Conservation (phyloP, 148 eudicot species). For the Arbutus unedo region DNA sequence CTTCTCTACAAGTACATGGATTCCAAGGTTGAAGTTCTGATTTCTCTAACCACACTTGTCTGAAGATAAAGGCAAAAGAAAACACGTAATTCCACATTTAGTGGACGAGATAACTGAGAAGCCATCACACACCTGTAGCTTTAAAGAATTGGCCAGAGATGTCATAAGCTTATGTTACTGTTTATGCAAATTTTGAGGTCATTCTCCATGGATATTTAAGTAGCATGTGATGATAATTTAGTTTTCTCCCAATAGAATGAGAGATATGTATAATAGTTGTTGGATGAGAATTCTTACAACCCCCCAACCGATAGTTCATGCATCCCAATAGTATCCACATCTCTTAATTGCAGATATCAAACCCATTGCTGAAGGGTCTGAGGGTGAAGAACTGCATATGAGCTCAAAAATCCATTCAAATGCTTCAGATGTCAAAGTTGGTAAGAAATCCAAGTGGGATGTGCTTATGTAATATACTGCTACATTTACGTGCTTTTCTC, state of each 20-base stretch:
- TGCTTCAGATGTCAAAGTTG: slow-evolving; percentile 17
- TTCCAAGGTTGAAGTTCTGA: not conserved
- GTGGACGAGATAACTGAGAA: not conserved
- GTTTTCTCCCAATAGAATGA: not conserved
- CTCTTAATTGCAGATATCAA: slow-evolving; percentile 7
- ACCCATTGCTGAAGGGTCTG: slow-evolving; percentile 20
- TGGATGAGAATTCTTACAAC: not conserved
- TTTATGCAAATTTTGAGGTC: not conserved
- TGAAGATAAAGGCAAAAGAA: not conserved
- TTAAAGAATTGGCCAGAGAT: not conserved
- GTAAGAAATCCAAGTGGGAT: slow-evolving; percentile 4
- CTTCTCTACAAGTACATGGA: not conserved
- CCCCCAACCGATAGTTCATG: not conserved
- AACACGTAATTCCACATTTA: not conserved
- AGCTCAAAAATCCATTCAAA: slow-evolving; percentile 7
- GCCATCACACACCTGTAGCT: not conserved
- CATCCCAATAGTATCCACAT: not conserved
- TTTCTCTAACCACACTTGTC: not conserved
- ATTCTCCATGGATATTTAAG: not conserved
- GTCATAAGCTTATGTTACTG: not conserved
- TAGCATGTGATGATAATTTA: not conserved
- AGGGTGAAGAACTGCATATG: not conserved
- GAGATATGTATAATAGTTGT: not conserved
- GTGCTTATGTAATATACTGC: not conserved
- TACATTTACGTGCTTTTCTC: not conserved